Evolutionary conservation across 2,329 filamentous ascomycete genomes (phyloP), one percentile per base, ranked within the genome.

Genomic region (Ceratocystis smalleyi): DNA sequence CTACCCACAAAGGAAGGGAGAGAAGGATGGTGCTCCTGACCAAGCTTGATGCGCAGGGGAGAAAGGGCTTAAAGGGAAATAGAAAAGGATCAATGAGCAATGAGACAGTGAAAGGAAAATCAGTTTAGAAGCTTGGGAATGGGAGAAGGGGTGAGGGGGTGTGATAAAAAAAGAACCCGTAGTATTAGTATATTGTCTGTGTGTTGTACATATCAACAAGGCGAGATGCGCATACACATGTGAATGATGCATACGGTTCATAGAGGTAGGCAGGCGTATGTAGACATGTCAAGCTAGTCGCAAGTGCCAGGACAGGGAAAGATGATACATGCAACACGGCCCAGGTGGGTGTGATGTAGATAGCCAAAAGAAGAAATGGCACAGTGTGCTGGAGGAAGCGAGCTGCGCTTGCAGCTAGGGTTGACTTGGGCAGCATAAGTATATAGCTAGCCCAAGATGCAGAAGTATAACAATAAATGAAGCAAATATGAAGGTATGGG

Each of bases 161-260:
- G 54, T 57, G 54, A 35, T 35, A 35, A 57, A 57, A 57, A 57
- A 57, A 57, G 51, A 57, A 57, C 1, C 47, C 6, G 22, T 51
- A 51, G 5, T 24, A 32, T 24, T 35, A 57, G 30, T 7, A 35
- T 57, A 35, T 19, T 57, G 54, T 57, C 54, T 57, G 54, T 57
- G 54, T 57, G 54, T 57, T 30, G 54, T 35, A 35, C 54, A 57
- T 57, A 57, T 57, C 27, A 30, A 57, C 54, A 30, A 51, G 27
- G 54, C 24, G 54, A 32, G 12, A 22, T 10, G 22, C 24, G 24
- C 47, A 24, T 51, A 15, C 19, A 51, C 12, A 51, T 51, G 47
- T 15, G 24, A 27, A 24, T 51, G 22, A 24, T 51, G 47, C 47
- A 24, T 51, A 51, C 47, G 10, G 35, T 40, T 40, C 35, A 40